Conservation (phyloP, 768 basidiomycete species). For the Boletus rex-veris region DNA sequence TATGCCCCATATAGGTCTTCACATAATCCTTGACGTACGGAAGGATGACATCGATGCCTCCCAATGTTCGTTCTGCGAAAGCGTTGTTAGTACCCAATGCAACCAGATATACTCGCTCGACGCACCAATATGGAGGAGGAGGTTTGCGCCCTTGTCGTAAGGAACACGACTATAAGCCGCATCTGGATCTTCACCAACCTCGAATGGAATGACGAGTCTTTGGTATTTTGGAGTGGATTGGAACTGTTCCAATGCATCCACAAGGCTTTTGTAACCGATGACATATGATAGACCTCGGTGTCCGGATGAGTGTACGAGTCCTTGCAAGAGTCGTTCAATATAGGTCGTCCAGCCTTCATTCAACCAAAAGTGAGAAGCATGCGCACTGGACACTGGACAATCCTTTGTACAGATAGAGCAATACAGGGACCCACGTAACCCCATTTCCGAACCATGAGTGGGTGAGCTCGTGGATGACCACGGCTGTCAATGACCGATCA, state of each 20-base stretch:
- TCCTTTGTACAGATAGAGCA: not conserved
- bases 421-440: slow-evolving; percentile 53
- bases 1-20: slow-evolving; percentile 50
- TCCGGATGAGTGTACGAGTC: slow-evolving; percentile 65
- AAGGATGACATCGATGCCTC: slow-evolving; percentile 53
- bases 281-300: slow-evolving; percentile 79
- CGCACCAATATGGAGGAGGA: slow-evolving; percentile 77
- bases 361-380: slow-evolving; percentile 82
- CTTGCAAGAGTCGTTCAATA: slow-evolving; percentile 77
- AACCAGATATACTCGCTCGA: not conserved
- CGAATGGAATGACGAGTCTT: slow-evolving; percentile 72
- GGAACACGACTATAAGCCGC: slow-evolving; percentile 73
- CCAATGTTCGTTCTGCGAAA: slow-evolving; percentile 46
- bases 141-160: slow-evolving; percentile 89
- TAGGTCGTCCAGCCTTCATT: slow-evolving; percentile 97
- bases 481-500: slow-evolving; percentile 82
- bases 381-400: slow-evolving; percentile 39
- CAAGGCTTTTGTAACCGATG: slow-evolving; percentile 68
- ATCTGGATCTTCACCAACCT: slow-evolving; percentile 72
- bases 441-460: slow-evolving; percentile 96
- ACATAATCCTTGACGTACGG: slow-evolving; percentile 58
- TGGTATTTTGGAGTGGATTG: slow-evolving; percentile 64
- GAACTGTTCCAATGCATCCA: slow-evolving; percentile 67
- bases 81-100: not conserved
- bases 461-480: slow-evolving; percentile 82